These are phyloP conservation scores for Penicillium sp. DNA, from an alignment of 2,329 filamentous ascomycete species.

Conservation along the genomic window DNA sequence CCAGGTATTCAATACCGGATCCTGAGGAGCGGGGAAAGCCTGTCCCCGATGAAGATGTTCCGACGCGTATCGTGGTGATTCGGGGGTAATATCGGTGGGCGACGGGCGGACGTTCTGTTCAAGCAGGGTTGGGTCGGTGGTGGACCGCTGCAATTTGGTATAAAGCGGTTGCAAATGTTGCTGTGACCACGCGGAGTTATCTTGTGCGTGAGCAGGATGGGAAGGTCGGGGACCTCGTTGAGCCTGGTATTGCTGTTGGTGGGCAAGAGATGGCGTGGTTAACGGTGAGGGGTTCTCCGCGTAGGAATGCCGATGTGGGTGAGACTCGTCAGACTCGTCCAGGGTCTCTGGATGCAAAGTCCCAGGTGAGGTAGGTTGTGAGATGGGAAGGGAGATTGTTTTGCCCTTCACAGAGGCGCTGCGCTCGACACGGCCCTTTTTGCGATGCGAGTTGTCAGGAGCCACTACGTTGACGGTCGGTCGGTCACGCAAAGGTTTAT, in stretches of 20 bases:
- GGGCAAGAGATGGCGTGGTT: conserved; percentile 7
- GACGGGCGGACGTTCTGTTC: conserved; percentile 22
- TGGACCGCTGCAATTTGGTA: conserved; percentile 25
- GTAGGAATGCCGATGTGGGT: conserved; percentile 3
- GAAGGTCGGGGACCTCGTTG: conserved; percentile 10
- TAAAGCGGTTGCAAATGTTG: conserved; percentile 17
- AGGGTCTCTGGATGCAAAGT: conserved; percentile 6
- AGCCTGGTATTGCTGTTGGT: conserved; percentile 16
- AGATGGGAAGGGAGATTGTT: conserved; percentile 17
- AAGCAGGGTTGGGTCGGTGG: conserved; percentile 26
- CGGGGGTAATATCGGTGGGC: conserved; percentile 18
- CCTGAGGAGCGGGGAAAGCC: conserved; percentile 12
- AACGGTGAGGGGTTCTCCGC: conserved; percentile 12
- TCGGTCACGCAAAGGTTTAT: conserved; percentile 18
- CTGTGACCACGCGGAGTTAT: conserved; percentile 17
- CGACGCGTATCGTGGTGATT: conserved; percentile 10
- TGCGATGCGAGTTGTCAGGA: conserved; percentile 26
- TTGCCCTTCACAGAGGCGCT: conserved; percentile 27
- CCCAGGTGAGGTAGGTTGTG: conserved; percentile 23
- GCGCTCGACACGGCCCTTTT: conserved; percentile 27
- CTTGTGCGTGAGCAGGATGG: conserved; percentile 17
- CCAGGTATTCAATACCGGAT: conserved; percentile 22
- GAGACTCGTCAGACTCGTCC: conserved; percentile 1
- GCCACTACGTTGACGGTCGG: conserved; percentile 24
- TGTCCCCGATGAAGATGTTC: conserved; percentile 6